Evolutionary conservation across 495 filamentous ascomycete genomes (phyloP).

Genomic region (Talaromyces stipitatus): DNA sequence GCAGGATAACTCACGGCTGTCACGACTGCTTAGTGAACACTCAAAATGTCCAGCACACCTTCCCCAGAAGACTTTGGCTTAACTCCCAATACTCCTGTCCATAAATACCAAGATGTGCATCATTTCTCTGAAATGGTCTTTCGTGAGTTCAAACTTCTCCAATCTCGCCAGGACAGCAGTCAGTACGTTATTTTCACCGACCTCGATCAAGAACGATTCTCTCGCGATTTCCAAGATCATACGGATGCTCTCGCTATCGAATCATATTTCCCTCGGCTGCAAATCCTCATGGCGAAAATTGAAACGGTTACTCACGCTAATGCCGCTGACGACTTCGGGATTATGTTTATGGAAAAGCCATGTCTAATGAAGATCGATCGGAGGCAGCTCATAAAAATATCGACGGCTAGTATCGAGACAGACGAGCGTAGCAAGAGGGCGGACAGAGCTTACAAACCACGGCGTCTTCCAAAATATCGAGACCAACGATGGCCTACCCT

Average conservation of each 20-base stretch:
- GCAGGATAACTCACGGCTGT: too few species aligned
- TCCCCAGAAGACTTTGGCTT: background rate
- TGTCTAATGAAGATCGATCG: background rate
- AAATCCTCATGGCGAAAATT: background rate
- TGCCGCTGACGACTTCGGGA: background rate
- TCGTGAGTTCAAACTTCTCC: background rate
- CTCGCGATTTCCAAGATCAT: background rate
- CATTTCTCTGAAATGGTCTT: background rate
- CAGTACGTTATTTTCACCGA: background rate
- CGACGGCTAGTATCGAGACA: background rate
- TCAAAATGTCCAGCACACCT: background rate
- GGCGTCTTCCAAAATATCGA: background rate
- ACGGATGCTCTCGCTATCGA: background rate
- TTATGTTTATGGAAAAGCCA: background rate
- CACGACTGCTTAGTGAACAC: background rate
- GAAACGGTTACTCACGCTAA: background rate
- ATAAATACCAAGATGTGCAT: background rate
- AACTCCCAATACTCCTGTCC: background rate
- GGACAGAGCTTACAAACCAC: background rate
- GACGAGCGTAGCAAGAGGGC: background rate
- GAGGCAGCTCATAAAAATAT: too few species aligned
- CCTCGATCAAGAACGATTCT: background rate
- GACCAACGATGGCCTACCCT: background rate
- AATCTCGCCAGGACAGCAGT: background rate
- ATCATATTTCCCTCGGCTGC: background rate